Base-by-base conservation (phyloP, 257 asterid genomes). In the Solanum pimpinellifolium region DNA sequence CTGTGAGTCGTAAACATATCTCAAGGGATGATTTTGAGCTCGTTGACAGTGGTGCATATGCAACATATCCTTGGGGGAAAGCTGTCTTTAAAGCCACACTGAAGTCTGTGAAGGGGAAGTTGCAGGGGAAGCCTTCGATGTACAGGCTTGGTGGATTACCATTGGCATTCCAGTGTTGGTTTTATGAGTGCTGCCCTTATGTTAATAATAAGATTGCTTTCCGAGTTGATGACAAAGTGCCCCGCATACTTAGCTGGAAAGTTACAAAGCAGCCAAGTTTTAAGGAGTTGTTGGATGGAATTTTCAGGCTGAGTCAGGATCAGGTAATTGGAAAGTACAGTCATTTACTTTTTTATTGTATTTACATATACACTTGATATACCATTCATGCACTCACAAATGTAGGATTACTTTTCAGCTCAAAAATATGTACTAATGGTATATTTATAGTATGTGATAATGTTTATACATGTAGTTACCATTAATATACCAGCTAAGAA, bases 111-210 rank as follows among this genome's bases (percentile, higher is more conserved):
- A 78, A 46, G 84, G 84, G 84, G 18, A 78, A 49, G 84, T 27
- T 78, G 84, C 84, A 12, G 39, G 42, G 84, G 84, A 78, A 78
- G 42, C 84, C 84, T 29, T 78, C 42, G 16, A 46, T 78, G 65
- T 78, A 78, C 84, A 78, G 84, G 84, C 84, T 78, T 78, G 66
- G 66, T 78, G 84, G 84, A 46, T 78, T 78, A 27, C 84, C 84
- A 27, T 46, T 78, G 42, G 84, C 84, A 46, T 46, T 46, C 84
- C 84, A 78, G 25, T 78, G 84, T 78, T 78, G 84, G 84, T 78
- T 78, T 78, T 78, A 78, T 49, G 84, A 78, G 84, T 78, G 84
- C 21, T 78, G 84, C 25, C 66, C 84, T 78, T 78, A 46, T 46
- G 84, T 46, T 78, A 78, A 78, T 78, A 16, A 78, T 47, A 78